Percentiles rank a stretch among this genome's conserved stretches.
Evolutionary conservation across 805 yeast species (phyloP).

Genomic region (Geotrichum ghanense): DNA sequence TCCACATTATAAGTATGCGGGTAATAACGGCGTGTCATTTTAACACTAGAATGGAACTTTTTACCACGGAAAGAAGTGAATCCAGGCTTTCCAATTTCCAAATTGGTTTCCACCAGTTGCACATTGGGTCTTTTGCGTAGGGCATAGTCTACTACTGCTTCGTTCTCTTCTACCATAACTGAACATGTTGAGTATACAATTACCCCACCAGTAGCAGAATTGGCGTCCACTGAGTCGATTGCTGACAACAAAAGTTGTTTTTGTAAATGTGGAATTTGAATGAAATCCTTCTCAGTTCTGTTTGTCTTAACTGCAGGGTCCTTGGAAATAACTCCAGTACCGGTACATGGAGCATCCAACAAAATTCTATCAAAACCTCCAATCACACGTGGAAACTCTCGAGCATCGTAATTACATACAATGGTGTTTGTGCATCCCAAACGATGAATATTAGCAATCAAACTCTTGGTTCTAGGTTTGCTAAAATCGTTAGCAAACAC

Average conservation of each 20-base stretch:
- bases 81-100: constrained; percentile 92
- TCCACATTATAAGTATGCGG: constrained; percentile 98
- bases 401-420: constrained; percentile 95
- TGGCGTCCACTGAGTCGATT: constrained; percentile 92
- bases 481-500: constrained; percentile 96
- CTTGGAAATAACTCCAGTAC: constrained; percentile 98
- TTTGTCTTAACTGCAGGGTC: constrained; percentile 89
- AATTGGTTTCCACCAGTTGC: constrained; percentile 81
- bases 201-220: constrained; percentile 82
- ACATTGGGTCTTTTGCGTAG: constrained; percentile 94
- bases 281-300: constrained; percentile 92
- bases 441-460: constrained; percentile 95
- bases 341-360: constrained; percentile 98
- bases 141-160: constrained; percentile 97
- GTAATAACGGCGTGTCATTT: constrained; percentile 85
- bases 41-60: constrained; percentile 65
- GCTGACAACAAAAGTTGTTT: constrained; percentile 90
- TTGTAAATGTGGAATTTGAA: constrained; percentile 93
- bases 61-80: constrained; percentile 90
- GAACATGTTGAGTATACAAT: constrained; percentile 98
- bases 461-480: constrained; percentile 89
- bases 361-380: constrained; percentile 96
- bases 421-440: constrained; percentile 93
- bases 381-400: constrained; percentile 95
- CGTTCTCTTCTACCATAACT: constrained; percentile 96